Evolutionary conservation across 2,329 filamentous ascomycete species (phyloP).

Genomic region (Colletotrichum sp.): DNA sequence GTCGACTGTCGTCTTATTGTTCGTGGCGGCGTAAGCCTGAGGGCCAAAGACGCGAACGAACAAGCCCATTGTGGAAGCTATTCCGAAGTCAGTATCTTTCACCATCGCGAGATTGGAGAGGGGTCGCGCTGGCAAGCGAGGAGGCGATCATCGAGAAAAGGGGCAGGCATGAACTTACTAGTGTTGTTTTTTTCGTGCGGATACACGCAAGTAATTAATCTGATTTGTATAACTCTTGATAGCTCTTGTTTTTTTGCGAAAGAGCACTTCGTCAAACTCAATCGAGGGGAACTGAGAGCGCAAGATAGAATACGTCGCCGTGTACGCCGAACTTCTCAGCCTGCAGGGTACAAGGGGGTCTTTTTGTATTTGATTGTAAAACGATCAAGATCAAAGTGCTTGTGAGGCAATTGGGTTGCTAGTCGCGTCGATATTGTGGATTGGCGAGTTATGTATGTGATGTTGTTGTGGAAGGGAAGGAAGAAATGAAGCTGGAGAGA

Average conservation of each 20-base stretch:
- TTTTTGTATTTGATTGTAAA: neutral
- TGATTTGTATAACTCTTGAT: neutral
- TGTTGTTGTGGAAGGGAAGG: neutral
- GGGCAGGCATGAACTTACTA: neutral
- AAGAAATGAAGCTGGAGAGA: neutral
- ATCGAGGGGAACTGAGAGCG: neutral
- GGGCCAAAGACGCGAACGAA: neutral
- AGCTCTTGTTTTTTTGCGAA: neutral
- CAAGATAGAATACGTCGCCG: neutral
- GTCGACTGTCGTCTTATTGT: neutral
- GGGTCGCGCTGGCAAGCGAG: neutral
- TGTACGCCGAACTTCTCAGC: neutral
- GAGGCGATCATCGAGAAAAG: neutral
- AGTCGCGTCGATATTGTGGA: neutral
- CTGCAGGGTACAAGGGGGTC: neutral
- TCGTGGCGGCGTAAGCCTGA: neutral
- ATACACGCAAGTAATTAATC: neutral
- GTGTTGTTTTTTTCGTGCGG: neutral
- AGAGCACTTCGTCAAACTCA: neutral
- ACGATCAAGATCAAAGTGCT: neutral
- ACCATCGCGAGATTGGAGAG: neutral
- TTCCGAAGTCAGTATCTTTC: neutral
- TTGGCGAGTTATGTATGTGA: neutral
- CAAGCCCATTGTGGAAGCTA: neutral
- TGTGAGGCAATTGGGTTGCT: neutral